Evolutionary conservation across 1,284 basidiomycete species (phyloP).

Genomic region (Schizophyllum amplum): DNA sequence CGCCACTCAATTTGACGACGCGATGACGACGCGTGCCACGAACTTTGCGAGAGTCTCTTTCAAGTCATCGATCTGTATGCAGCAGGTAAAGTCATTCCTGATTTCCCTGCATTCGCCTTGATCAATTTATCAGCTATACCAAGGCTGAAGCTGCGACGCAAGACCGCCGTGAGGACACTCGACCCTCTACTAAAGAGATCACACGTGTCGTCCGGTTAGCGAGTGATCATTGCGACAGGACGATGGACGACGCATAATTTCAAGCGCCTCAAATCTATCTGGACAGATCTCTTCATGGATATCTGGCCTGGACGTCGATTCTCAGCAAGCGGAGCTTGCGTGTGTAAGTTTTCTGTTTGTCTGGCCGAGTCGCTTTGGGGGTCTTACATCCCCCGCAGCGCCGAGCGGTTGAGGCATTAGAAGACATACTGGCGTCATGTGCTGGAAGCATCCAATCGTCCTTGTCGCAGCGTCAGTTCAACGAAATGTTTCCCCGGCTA

Average conservation of each 20-base stretch:
- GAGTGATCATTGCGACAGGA: constrained; percentile 18
- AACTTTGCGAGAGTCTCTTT: constrained; percentile 1
- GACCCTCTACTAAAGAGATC: constrained; percentile 35
- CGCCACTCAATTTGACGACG: constrained; percentile 17
- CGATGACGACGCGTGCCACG: constrained; percentile 22
- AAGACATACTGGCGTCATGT: constrained; percentile 29
- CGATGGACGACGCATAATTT: constrained; percentile 32
- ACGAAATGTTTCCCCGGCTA: constrained; percentile 36
- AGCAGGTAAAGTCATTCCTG: constrained; percentile 21
- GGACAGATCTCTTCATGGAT: constrained; percentile 25
- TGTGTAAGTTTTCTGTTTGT: not conserved
- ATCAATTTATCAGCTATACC: too few relatives aligned
- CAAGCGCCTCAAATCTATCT: constrained; percentile 24
- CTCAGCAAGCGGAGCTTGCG: constrained; percentile 14
- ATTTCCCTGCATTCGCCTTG: too few relatives aligned
- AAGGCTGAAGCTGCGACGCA: constrained; percentile 37
- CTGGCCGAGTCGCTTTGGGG: too few relatives aligned
- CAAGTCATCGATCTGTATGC: constrained; percentile 29
- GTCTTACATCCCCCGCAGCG: not conserved
- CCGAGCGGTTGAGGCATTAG: constrained; percentile 17
- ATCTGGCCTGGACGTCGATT: constrained; percentile 9
- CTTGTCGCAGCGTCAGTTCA: constrained; percentile 41
- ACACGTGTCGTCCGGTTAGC: constrained; percentile 23
- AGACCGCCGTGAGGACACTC: constrained; percentile 34
- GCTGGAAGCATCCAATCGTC: constrained; percentile 31